Evolutionary conservation across 1,139 yeast genomes (phyloP).

Genomic region (Kodamaea fungicola): DNA sequence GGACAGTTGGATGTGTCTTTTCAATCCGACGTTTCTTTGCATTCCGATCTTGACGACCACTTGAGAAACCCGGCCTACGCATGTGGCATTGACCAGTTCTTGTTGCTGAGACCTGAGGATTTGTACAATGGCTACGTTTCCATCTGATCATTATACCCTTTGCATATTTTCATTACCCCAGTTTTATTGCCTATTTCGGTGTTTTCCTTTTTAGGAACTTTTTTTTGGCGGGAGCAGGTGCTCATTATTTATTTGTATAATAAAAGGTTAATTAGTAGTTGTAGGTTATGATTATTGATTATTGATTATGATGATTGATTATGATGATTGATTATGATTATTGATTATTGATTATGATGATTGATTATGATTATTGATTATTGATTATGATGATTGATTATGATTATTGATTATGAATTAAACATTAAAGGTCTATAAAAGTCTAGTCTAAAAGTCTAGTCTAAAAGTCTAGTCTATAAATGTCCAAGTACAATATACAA

Average conservation of each 20-base stretch:
- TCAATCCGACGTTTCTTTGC: slow-evolving; percentile 13
- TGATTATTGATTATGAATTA: too few species aligned
- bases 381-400: too few species aligned
- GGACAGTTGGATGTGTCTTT: slow-evolving; percentile 24
- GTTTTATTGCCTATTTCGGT: slow-evolving; percentile 1
- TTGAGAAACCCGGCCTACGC: slow-evolving; percentile 1
- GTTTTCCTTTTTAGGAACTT: background rate
- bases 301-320: too few species aligned
- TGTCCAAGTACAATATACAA: too few species aligned
- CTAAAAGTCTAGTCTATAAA: too few species aligned
- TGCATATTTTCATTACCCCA: slow-evolving; percentile 4
- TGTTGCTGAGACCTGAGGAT: slow-evolving; percentile 25
- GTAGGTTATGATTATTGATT: too few species aligned
- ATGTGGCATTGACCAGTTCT: slow-evolving; percentile 23
- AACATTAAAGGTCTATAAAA: too few species aligned
- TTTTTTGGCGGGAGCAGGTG: slow-evolving; percentile 1
- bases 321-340: too few species aligned
- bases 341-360: too few species aligned
- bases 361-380: too few species aligned
- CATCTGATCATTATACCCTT: slow-evolving; percentile 7
- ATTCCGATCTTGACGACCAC: slow-evolving; percentile 3
- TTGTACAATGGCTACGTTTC: slow-evolving; percentile 30
- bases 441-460: too few species aligned
- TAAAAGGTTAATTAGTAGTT: too few species aligned
- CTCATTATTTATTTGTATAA: slow-evolving; percentile 2